Evolutionary conservation across 108 stramenopile species (phyloP).

Genomic region (Mayamaea pseudoterrestris): DNA sequence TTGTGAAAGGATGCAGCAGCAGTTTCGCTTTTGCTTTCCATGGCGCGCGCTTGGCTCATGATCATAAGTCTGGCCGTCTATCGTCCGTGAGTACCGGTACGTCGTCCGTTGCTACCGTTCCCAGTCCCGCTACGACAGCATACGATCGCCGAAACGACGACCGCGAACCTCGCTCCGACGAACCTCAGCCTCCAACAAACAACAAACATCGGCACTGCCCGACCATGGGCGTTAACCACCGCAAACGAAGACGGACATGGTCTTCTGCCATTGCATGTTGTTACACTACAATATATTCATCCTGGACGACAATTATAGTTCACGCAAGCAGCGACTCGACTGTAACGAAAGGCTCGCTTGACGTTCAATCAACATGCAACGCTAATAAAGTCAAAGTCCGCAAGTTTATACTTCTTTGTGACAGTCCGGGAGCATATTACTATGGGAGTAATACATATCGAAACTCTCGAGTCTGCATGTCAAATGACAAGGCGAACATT

Average conservation of each 20-base stretch:
- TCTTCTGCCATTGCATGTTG: no score
- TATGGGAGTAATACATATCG: neutral
- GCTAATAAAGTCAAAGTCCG: neutral
- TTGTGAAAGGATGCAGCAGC: no score
- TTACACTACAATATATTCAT: no score
- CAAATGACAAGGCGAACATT: slow-evolving; percentile 2
- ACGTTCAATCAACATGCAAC: neutral
- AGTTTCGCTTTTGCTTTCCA: no score
- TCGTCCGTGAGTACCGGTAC: no score
- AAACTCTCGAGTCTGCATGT: neutral
- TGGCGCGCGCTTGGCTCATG: no score
- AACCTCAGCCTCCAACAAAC: neutral
- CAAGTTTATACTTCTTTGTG: slow-evolving; percentile 2
- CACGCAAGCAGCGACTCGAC: neutral
- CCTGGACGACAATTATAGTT: neutral
- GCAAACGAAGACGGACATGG: neutral
- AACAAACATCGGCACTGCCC: neutral
- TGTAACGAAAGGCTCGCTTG: neutral
- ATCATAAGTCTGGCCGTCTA: no score
- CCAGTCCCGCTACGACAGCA: no score
- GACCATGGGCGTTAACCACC: slow-evolving; percentile 1
- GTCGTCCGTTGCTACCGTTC: no score
- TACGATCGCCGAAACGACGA: no score
- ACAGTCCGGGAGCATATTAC: slow-evolving; percentile 4
- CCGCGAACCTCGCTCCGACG: neutral